A percentile compares a stretch with the other conserved stretches of the same genome.
These are phyloP conservation scores for Fusarium pseudocircinatum DNA, from an alignment of 2,329 filamentous ascomycete species.

Conservation along the genomic window DNA sequence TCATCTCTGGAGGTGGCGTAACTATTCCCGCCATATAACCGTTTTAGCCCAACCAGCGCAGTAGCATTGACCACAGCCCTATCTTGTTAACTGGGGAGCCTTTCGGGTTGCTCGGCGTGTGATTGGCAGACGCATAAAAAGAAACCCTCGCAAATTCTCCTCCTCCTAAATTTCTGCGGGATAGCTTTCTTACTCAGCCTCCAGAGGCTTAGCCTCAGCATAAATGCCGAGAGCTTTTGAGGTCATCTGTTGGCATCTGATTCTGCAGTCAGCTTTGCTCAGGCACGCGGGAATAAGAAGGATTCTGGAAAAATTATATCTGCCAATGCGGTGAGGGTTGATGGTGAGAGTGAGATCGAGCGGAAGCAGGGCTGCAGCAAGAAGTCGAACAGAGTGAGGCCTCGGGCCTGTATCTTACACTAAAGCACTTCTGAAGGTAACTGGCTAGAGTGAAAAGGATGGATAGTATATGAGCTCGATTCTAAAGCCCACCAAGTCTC, in stretches of 20 bases:
- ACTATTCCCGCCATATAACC: background rate
- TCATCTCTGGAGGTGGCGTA: background rate
- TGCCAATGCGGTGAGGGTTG: background rate
- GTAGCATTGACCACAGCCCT: background rate
- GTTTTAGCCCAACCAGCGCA: background rate
- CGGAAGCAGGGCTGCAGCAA: background rate
- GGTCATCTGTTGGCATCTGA: background rate
- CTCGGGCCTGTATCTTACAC: background rate
- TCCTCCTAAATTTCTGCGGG: background rate
- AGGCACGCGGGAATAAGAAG: background rate
- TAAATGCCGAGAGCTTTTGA: background rate
- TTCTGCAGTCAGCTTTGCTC: background rate
- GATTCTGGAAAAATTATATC: too few relatives aligned
- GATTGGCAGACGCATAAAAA: background rate
- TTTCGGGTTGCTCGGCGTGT: background rate
- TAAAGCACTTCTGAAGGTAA: too few relatives aligned
- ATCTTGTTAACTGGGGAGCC: background rate
- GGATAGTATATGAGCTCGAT: background rate
- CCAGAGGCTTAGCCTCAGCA: background rate
- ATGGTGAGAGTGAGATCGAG: background rate
- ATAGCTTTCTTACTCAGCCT: background rate
- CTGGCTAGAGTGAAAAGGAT: background rate
- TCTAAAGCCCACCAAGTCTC: too few relatives aligned
- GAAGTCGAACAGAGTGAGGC: background rate
- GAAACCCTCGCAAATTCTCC: accelerated